Base-by-base conservation (phyloP, 441 rosid species). In the Corymbia calophylla region DNA sequence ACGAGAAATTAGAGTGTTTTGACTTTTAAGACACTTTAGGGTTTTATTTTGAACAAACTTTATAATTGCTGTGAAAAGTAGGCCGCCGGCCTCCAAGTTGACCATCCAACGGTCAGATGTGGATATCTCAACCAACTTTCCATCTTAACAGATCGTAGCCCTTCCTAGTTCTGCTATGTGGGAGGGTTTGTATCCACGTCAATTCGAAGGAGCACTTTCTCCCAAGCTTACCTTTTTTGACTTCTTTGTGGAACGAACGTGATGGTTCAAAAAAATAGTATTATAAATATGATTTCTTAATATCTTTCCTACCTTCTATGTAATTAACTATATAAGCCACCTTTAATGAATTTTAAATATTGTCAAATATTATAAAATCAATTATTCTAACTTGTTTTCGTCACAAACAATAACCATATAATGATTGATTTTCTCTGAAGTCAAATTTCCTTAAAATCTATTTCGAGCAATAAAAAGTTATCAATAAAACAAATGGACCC, bases 401-500 rank as follows among this genome's bases (percentile, higher is more conserved):
- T 62, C 32, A 29, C 68, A 13, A 29, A 62, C 32, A 29, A 62
- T 62, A 12, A 29, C 17, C 4, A 6, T 1, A 6, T 60, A 27
- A 60, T 16, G 6, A 0, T 60, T 29, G 0, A 29, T 13, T 29
- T 62, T 62, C 68, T 62, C 68, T 29, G 3, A 27, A 62, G 6
- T 62, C 8, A 4, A 62, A 62, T 62, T 0, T 62, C 68, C 68
- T 29, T 1, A 14, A 13, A 29, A 62, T 27, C 12, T 27, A n/a
- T 62, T 62, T 62, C 8, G 8, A 29, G 0, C 17, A 2, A 29
- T 13, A 62, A n/a, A 16, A 62, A 29, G 32, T 12, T 62, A 27
- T 62, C 2, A 1, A 62, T 62, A 29, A 62, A 62, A 62, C 68
- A 62, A 0, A 29, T 0, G 12, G 1, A 60, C 4, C 31, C 8